phyloP scores from a whole-genome alignment of 78 protist species.

The Dictyostelium citrinum region DNA sequence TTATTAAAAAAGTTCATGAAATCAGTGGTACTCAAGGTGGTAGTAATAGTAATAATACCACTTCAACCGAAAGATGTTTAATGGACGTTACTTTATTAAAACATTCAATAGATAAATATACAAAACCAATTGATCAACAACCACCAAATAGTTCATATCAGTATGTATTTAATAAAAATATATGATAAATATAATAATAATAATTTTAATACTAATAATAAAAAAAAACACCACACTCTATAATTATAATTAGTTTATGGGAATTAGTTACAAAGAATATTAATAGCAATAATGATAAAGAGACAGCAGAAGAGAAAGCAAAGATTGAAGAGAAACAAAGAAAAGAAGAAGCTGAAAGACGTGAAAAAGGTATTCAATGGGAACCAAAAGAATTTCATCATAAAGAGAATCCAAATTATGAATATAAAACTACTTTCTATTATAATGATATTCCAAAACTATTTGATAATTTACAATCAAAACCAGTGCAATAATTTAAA shows the following conservation, averaged over 20 bases:
- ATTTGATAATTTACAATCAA: not conserved
- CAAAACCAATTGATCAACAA: slow-evolving; percentile 23
- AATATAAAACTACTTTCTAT: not conserved
- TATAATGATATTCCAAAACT: slow-evolving; percentile 25
- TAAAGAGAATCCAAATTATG: not conserved
- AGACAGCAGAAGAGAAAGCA: slow-evolving; percentile 55
- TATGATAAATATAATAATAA: not conserved
- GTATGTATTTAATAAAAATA: not conserved
- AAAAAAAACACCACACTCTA: no score
- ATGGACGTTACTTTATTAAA: not conserved
- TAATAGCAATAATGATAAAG: slow-evolving; percentile 11
- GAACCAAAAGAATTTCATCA: slow-evolving; percentile 21
- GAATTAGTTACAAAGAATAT: slow-evolving; percentile 44
- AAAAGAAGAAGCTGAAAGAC: slow-evolving; percentile 56
- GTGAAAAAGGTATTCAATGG: slow-evolving; percentile 34
- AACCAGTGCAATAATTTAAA: not conserved
- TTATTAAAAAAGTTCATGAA: not conserved
- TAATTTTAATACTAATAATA: not conserved
- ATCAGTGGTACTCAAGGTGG: not conserved
- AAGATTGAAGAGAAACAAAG: slow-evolving; percentile 72
- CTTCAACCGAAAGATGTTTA: not conserved
- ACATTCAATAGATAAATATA: not conserved
- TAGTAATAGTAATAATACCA: not conserved
- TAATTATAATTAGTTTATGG: slow-evolving; percentile 31
- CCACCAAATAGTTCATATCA: slow-evolving; percentile 35